Conservation (phyloP, 2,329 filamentous ascomycete species). For the Penicillium sp. region DNA sequence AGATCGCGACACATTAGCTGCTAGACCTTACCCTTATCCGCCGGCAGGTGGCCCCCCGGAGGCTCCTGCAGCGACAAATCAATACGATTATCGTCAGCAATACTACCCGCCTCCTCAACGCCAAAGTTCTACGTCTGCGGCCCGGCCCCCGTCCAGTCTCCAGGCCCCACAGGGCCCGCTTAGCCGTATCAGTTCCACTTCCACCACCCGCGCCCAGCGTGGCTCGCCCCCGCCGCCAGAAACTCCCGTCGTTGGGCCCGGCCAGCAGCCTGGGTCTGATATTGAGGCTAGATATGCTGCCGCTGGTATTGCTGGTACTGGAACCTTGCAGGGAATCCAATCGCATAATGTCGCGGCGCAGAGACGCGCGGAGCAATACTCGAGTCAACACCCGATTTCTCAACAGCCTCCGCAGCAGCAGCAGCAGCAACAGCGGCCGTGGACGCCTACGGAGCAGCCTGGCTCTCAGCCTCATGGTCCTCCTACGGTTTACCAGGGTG, state of each 20-base stretch:
- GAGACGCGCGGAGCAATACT: slow-evolving; percentile 77
- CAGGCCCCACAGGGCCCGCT: slow-evolving; percentile 48
- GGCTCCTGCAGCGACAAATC: slow-evolving; percentile 31
- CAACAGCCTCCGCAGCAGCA: slow-evolving; percentile 41
- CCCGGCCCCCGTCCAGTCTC: slow-evolving; percentile 33
- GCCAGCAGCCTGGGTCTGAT: slow-evolving; percentile 66
- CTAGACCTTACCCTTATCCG: slow-evolving; percentile 52
- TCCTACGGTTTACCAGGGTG: slow-evolving; percentile 86
- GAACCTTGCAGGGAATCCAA: slow-evolving; percentile 71
- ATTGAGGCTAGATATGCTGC: slow-evolving; percentile 91
- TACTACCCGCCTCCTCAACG: slow-evolving; percentile 56
- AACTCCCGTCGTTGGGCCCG: slow-evolving; percentile 75
- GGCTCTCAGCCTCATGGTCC: slow-evolving; percentile 84
- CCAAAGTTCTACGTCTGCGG: slow-evolving; percentile 29
- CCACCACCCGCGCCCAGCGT: slow-evolving; percentile 84
- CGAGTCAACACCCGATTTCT: slow-evolving; percentile 44
- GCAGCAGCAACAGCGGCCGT: slow-evolving; percentile 56
- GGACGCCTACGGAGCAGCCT: slow-evolving; percentile 91
- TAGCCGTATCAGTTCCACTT: slow-evolving; percentile 70
- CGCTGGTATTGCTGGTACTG: slow-evolving; percentile 81
- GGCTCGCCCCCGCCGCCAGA: slow-evolving; percentile 94
- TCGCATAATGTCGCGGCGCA: slow-evolving; percentile 75
- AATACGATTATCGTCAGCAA: slow-evolving; percentile 57
- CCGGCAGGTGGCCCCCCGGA: slow-evolving; percentile 27
- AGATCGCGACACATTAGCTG: slow-evolving; percentile 77